Percentiles rank a stretch among this genome's conserved stretches.
Evolutionary conservation across 306 rosid species (phyloP).

Genomic region (Rosa lucieae): DNA sequence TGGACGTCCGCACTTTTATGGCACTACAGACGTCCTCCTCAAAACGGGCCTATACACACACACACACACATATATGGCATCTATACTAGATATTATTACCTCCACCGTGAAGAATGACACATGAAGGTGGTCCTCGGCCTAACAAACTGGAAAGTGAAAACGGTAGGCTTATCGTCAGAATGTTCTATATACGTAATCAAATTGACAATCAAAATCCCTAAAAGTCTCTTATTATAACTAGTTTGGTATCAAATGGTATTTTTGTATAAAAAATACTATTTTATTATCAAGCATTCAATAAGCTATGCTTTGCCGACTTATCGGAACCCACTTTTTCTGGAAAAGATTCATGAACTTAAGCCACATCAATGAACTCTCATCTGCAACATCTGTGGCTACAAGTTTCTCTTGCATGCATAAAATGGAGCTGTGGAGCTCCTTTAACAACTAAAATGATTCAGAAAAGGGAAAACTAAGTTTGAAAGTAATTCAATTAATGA

Average conservation of each 20-base stretch:
- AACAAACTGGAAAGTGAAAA: background rate
- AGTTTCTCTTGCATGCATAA: background rate
- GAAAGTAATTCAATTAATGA: background rate
- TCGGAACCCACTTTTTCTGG: background rate
- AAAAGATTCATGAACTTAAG: background rate
- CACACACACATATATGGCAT: too few relatives aligned
- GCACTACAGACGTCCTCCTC: too few relatives aligned
- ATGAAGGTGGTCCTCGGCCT: background rate
- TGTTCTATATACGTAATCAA: background rate
- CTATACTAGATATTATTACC: too few relatives aligned
- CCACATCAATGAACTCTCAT: background rate
- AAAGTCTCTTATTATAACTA: background rate
- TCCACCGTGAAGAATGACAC: too few relatives aligned
- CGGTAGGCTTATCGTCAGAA: background rate
- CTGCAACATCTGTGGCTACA: background rate
- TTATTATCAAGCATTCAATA: background rate
- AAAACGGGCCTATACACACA: too few relatives aligned
- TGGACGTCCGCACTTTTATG: too few relatives aligned
- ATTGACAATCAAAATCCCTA: background rate
- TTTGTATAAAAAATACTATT: background rate
- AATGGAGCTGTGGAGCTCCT: background rate
- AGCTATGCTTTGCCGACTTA: background rate
- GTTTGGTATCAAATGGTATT: background rate
- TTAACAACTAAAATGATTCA: background rate
- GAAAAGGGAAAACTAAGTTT: background rate